Evolutionary conservation across 495 filamentous ascomycete species (phyloP).

Genomic region (Daldinia loculata): DNA sequence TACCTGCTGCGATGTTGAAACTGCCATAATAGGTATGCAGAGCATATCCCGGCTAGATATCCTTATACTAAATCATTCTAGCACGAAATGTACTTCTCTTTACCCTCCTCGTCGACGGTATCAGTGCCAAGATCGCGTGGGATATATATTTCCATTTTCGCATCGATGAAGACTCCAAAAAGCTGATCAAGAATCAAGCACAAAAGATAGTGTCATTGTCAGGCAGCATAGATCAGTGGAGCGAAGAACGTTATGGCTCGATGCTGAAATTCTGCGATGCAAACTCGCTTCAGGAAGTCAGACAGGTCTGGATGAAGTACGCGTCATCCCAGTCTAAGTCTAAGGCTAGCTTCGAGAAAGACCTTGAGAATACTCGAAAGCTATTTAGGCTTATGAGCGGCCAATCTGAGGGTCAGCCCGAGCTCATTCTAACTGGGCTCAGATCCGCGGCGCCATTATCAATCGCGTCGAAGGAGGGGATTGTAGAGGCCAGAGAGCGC

Average conservation of each 20-base stretch:
- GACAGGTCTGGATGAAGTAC: constrained; percentile 41
- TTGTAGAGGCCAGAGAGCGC: background rate
- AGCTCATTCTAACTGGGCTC: constrained; percentile 1
- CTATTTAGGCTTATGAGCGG: background rate
- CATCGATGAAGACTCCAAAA: constrained; percentile 19
- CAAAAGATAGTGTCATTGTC: constrained; percentile 35
- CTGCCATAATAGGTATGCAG: constrained; percentile 40
- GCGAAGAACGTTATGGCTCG: constrained; percentile 36
- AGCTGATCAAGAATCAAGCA: constrained; percentile 33
- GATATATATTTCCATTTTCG: constrained; percentile 44
- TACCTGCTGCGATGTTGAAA: constrained; percentile 45
- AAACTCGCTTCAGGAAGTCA: constrained; percentile 30
- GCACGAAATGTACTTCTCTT: constrained; percentile 46
- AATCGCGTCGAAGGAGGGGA: background rate
- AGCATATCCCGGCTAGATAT: background rate
- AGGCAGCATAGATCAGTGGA: constrained; percentile 37
- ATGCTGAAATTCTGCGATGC: constrained; percentile 43
- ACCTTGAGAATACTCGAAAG: constrained; percentile 7
- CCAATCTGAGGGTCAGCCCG: background rate
- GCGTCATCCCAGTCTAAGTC: constrained; percentile 6
- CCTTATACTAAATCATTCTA: constrained; percentile 20
- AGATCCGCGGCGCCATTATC: constrained; percentile 22
- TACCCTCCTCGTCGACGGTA: constrained; percentile 41
- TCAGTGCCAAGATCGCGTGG: constrained; percentile 27
- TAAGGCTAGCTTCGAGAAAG: constrained; percentile 13